A percentile compares a stretch with the other conserved stretches of the same genome.
phyloP scores from a whole-genome alignment of 768 basidiomycete species.

The Tubosaeta sp. region DNA sequence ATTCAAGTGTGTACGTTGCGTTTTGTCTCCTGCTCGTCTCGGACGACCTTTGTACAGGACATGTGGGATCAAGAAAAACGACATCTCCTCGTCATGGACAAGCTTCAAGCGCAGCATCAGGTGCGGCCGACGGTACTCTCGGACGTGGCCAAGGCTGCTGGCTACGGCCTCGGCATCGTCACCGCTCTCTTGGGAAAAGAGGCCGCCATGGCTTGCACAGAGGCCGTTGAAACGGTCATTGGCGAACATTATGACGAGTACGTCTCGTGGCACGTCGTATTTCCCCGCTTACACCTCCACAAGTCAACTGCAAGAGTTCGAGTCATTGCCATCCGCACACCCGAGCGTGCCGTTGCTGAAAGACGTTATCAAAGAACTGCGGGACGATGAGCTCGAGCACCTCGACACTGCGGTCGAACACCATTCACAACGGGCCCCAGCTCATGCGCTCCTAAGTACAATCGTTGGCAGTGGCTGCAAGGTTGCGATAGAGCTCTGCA shows the following conservation, averaged over 20 bases:
- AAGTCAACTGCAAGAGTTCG: slow-evolving; percentile 81
- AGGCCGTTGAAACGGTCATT: slow-evolving; percentile 96
- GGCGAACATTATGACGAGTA: slow-evolving; percentile 99
- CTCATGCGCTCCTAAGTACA: slow-evolving; percentile 85
- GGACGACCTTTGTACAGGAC: slow-evolving; percentile 46
- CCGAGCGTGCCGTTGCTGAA: slow-evolving; percentile 74
- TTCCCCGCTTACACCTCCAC: slow-evolving; percentile 5
- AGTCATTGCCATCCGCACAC: slow-evolving; percentile 58
- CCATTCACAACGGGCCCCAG: slow-evolving; percentile 85
- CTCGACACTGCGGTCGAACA: slow-evolving; percentile 87
- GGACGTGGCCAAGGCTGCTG: slow-evolving; percentile 81
- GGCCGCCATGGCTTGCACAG: slow-evolving; percentile 97
- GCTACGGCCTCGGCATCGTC: slow-evolving; percentile 78
- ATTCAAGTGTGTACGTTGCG: slow-evolving; percentile 62
- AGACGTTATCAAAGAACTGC: slow-evolving; percentile 73
- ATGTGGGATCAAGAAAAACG: slow-evolving; percentile 99
- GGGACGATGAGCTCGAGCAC: slow-evolving; percentile 95
- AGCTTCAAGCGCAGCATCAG: slow-evolving; percentile 76
- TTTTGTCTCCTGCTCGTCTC: not conserved
- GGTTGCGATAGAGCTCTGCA: slow-evolving; percentile 86
- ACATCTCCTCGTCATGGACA: slow-evolving; percentile 83
- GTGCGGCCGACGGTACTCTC: slow-evolving; percentile 81
- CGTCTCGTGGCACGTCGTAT: slow-evolving; percentile 29
- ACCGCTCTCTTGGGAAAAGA: slow-evolving; percentile 89
- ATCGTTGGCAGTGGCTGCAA: slow-evolving; percentile 84